Evolutionary conservation across 257 asterid species (phyloP), one percentile per base, ranked within the genome.

Genomic region (Solanum lycopersicoides): DNA sequence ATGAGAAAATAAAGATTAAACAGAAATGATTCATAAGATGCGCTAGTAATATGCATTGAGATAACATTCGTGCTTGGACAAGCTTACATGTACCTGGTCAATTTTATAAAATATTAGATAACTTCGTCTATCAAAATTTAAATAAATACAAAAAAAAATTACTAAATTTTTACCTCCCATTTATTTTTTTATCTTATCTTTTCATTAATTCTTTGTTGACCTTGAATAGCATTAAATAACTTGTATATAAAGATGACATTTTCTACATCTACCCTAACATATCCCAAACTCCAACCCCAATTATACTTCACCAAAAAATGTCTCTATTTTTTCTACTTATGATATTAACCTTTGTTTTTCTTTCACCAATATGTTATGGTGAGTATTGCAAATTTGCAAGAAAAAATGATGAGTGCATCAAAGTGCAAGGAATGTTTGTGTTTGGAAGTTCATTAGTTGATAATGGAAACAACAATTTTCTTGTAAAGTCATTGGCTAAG

Each of bases 391-490:
- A 77, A 77, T 42, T 77, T 77, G 7, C 14, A n/a, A 47, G 12
- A 42, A 79, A 45, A 4, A 3, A 32, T 32, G 18, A 90, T 1
- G 14, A 89, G 32, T 84, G 41, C 3, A 12, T 76, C 77, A 94
- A 87, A 73, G 86, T 79, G 34, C 89, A 82, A 63, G 99, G 98
- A 63, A 91, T 96, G 94, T 96, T 96, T 91, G 96, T 95, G 10
- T 96, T 96, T 89, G 99, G 99, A 35, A 96, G 98, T 16, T 96
- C 99, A 23, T 28, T 96, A 6, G 98, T 95, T 35, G 98, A 96
- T 86, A 93, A 94, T 90, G 99, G 99, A 37, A 96, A 95, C 90
- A 95, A 95, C 88, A 95, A 95, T 63, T 90, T 90, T 90, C 91
- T 94, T 23, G 9, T 84, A 45, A 91, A 92, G 8, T 88, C 95